phyloP scores from a whole-genome alignment of 1,139 yeast genomes.

The Suhomyces taliae region DNA sequence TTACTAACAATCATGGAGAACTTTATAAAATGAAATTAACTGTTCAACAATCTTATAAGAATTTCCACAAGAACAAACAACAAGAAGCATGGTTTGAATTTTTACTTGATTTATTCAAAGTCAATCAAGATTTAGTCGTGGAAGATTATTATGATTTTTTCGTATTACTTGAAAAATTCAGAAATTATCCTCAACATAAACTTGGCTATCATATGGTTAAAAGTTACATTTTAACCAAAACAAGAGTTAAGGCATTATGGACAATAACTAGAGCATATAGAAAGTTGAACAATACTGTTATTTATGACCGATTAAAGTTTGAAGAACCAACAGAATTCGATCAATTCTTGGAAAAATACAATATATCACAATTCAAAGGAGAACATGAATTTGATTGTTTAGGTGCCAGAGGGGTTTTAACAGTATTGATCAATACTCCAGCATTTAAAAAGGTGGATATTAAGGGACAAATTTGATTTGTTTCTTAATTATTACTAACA shows the following conservation, averaged over 20 bases:
- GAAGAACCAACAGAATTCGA: constrained; percentile 24
- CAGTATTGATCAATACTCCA: constrained; percentile 39
- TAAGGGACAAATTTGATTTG: constrained; percentile 71
- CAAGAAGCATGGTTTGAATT: constrained; percentile 14
- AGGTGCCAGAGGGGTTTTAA: constrained; percentile 48
- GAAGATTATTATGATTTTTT: constrained; percentile 59
- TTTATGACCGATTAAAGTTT: constrained; percentile 52
- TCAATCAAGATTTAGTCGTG: constrained; percentile 17
- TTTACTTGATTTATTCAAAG: constrained; percentile 11
- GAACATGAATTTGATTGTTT: constrained; percentile 41
- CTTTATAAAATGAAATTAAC: constrained; percentile 37
- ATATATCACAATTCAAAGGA: constrained; percentile 35
- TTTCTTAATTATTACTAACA: neutral
- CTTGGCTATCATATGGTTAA: constrained; percentile 32
- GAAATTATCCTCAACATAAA: constrained; percentile 16
- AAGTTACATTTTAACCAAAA: constrained; percentile 50
- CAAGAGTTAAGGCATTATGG: constrained; percentile 60
- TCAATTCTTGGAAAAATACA: constrained; percentile 42
- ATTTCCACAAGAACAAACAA: constrained; percentile 1
- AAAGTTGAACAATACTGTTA: constrained; percentile 47
- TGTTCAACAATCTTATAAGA: constrained; percentile 12
- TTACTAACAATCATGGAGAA: constrained; percentile 67
- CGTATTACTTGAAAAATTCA: constrained; percentile 17
- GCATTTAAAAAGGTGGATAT: constrained; percentile 74
- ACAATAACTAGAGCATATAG: constrained; percentile 62